phyloP scores from a whole-genome alignment of 495 filamentous ascomycete species.

The Bacidia gigantensis region DNA sequence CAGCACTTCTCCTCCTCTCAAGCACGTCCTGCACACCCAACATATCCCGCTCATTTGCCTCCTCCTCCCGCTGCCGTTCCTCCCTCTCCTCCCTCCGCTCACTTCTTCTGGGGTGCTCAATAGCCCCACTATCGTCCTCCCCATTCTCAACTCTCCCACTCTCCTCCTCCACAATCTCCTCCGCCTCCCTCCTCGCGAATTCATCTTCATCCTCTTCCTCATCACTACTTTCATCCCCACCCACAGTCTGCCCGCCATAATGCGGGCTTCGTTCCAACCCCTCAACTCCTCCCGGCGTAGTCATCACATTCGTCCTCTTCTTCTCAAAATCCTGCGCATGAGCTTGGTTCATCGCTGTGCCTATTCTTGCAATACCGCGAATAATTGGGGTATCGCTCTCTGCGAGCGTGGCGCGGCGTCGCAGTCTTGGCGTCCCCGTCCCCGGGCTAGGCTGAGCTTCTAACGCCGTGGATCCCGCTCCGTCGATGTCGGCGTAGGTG shows the following conservation, averaged over 20 bases:
- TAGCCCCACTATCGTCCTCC: background rate
- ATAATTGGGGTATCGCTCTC: constrained; percentile 11
- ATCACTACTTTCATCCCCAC: constrained; percentile 16
- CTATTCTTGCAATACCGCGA: constrained; percentile 33
- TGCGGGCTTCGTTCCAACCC: constrained; percentile 8
- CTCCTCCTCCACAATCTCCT: constrained; percentile 6
- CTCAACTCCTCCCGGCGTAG: background rate
- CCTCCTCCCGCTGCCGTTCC: constrained; percentile 12
- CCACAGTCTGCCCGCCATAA: constrained; percentile 7
- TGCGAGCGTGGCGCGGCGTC: constrained; percentile 17
- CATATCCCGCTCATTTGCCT: constrained; percentile 7
- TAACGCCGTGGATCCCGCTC: constrained; percentile 11
- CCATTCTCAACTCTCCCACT: background rate
- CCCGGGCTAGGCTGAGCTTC: constrained; percentile 12
- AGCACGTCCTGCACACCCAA: constrained; percentile 16
- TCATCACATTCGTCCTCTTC: constrained; percentile 28
- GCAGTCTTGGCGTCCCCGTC: constrained; percentile 7
- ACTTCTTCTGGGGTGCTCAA: background rate
- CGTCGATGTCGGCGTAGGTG: background rate
- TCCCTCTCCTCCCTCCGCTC: constrained; percentile 6
- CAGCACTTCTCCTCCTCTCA: constrained; percentile 15
- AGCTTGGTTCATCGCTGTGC: constrained; percentile 53
- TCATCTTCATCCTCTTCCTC: constrained; percentile 22
- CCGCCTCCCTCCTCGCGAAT: background rate
- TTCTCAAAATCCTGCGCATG: constrained; percentile 84